Evolutionary conservation across 371 early-diverging fungal genomes (phyloP).

Genomic region (Dinochytrium kinnereticum): DNA sequence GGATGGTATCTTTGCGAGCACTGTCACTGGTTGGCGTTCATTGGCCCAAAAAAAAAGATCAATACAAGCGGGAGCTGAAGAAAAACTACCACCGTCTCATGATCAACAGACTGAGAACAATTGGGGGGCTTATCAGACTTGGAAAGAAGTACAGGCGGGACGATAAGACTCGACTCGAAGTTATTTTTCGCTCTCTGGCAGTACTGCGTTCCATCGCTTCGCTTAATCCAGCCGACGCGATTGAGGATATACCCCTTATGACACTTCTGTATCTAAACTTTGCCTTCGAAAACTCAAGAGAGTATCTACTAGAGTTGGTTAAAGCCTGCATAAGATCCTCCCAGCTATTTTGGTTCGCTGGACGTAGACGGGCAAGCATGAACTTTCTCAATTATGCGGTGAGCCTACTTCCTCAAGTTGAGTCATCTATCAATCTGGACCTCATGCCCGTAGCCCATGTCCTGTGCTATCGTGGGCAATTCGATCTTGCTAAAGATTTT

Average conservation of each 20-base stretch:
- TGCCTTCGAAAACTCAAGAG: constrained; percentile 23
- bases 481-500: background rate
- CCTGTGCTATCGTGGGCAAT: background rate
- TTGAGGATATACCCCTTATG: constrained; percentile 18
- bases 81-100: constrained; percentile 11
- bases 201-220: constrained; percentile 22
- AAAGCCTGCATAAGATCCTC: constrained; percentile 22
- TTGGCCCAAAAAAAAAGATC: constrained; percentile 27
- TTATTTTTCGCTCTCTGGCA: constrained; percentile 30
- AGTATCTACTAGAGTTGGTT: constrained; percentile 25
- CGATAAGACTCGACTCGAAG: background rate
- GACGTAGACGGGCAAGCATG: constrained; percentile 12
- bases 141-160: constrained; percentile 8
- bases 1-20: constrained; percentile 17
- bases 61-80: constrained; percentile 11
- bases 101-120: constrained; percentile 16
- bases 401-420: constrained; percentile 5
- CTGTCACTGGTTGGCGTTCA: constrained; percentile 17
- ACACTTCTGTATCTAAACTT: constrained; percentile 22
- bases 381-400: constrained; percentile 19
- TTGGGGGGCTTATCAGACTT: constrained; percentile 20
- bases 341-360: constrained; percentile 29
- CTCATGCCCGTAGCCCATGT: constrained; percentile 3
- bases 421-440: background rate
- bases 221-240: constrained; percentile 1